Evolutionary conservation across 2,329 filamentous ascomycete species (phyloP).

Genomic region (Pseudocercospora fuligena): DNA sequence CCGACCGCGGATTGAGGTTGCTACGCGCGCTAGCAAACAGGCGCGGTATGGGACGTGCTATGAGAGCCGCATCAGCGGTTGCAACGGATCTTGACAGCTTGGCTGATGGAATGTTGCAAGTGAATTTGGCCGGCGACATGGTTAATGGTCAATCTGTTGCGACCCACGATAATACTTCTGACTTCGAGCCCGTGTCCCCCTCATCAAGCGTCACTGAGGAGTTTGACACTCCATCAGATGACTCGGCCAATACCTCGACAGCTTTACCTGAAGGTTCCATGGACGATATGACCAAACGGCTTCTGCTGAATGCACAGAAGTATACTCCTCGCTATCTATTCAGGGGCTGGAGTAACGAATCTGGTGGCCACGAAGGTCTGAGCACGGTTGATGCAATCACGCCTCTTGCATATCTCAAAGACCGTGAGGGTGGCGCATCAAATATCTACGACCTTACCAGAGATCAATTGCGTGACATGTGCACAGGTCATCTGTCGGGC

Average conservation of each 20-base stretch:
- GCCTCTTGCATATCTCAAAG: not conserved
- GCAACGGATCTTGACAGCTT: not conserved
- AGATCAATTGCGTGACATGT: not conserved
- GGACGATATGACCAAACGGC: conserved; percentile 5
- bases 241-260: not conserved
- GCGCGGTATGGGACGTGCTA: not conserved
- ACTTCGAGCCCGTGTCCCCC: not conserved
- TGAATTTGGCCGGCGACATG: not conserved
- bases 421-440: not conserved
- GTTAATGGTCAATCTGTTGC: not conserved
- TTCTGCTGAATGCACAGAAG: conserved; percentile 8
- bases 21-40: not conserved
- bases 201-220: not conserved
- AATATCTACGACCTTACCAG: conserved; percentile 4
- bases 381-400: conserved; percentile 13
- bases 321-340: conserved; percentile 18
- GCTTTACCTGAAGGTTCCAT: not conserved
- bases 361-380: conserved; percentile 8
- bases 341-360: conserved; percentile 9
- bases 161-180: not conserved
- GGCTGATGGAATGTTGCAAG: not conserved
- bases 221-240: not conserved
- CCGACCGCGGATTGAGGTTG: not conserved
- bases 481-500: not conserved
- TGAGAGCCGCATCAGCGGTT: not conserved